Base-by-base conservation (phyloP, 805 yeast species). In the Kodamaea restingae region DNA sequence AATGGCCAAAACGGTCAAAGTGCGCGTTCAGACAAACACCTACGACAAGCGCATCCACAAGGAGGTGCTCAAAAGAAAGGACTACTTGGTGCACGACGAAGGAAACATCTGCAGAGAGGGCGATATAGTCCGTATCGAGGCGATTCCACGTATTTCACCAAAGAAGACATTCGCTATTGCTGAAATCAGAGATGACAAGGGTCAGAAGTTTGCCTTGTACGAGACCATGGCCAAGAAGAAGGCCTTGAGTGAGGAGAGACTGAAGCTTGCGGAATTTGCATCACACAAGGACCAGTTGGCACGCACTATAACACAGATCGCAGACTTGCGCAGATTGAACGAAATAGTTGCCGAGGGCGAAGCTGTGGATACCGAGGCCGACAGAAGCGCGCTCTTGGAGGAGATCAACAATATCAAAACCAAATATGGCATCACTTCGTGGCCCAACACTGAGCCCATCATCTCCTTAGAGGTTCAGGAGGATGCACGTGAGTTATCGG, bases 1-100 rank as follows among this genome's bases (percentile, higher is more conserved):
- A 61, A 93, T 90, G 96, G 75, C 76, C 64, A 93, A 91, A 69
- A 91, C 98, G 42, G 88, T 91, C 47, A 90, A 88, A 67, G 97
- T 91, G 44, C 77, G 96, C 44, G 90, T 91, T 22, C 83, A 84
- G 58, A 80, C 80, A 33, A 81, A 80, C 54, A 76, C 77, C 31
- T 87, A 81, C 69, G 84, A 88, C 61, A 75, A 75, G 42, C 66
- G 71, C 44, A 75, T 86, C 46, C 84, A 84, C 58, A 85, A 84
- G 64, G 87, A 86, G 49, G 72, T 86, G 49, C 67, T 84, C 53
- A 80, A 76, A 54, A 78, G 88, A 67, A 85, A 84, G 54, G 95
- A 87, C 55, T 88, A 78, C 60, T 66, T 91, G 43, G 97, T 88
- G 12, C 98, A 91, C 61, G 98, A 91, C 60, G 96, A 91, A 66